Evolutionary conservation across 163 green algal genomes (phyloP).

Genomic region (Chloroidium sp.): DNA sequence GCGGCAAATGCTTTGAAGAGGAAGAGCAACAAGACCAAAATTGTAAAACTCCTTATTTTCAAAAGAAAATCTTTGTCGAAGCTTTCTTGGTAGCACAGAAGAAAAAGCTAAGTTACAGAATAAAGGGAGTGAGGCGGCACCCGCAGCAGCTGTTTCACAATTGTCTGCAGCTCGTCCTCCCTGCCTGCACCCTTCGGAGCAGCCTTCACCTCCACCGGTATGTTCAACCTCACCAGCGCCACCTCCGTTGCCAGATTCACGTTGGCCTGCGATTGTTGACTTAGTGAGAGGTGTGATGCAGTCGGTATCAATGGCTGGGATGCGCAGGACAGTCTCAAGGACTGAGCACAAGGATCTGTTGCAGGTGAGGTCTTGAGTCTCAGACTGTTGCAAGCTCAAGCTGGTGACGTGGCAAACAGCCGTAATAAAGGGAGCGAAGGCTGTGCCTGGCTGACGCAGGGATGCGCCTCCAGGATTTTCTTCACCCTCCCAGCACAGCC

Average conservation of each 20-base stretch:
- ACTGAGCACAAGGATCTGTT: not conserved
- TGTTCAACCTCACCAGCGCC: slow-evolving; percentile 61
- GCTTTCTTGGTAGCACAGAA: not conserved
- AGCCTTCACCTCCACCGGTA: slow-evolving; percentile 18
- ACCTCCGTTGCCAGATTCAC: slow-evolving; percentile 85
- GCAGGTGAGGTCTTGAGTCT: not conserved
- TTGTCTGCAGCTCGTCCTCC: not conserved
- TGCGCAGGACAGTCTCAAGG: too few relatives aligned
- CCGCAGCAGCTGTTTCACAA: not conserved
- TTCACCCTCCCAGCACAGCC: slow-evolving; percentile 74
- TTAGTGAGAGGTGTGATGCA: too few relatives aligned
- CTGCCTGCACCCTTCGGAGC: not conserved
- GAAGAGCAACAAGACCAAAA: not conserved
- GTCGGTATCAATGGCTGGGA: too few relatives aligned
- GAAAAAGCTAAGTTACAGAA: not conserved
- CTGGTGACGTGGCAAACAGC: not conserved
- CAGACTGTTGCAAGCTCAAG: not conserved
- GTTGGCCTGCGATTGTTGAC: slow-evolving; percentile 30
- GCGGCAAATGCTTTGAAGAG: not conserved
- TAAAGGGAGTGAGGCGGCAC: not conserved
- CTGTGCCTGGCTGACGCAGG: slow-evolving; percentile 27
- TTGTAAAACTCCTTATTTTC: too few relatives aligned
- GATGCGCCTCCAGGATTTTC: slow-evolving; percentile 63
- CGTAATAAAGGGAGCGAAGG: too few relatives aligned
- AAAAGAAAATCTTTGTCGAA: too few relatives aligned